phyloP scores from a whole-genome alignment of 1,284 basidiomycete genomes.

The Neotropicomus parvogracilis region DNA sequence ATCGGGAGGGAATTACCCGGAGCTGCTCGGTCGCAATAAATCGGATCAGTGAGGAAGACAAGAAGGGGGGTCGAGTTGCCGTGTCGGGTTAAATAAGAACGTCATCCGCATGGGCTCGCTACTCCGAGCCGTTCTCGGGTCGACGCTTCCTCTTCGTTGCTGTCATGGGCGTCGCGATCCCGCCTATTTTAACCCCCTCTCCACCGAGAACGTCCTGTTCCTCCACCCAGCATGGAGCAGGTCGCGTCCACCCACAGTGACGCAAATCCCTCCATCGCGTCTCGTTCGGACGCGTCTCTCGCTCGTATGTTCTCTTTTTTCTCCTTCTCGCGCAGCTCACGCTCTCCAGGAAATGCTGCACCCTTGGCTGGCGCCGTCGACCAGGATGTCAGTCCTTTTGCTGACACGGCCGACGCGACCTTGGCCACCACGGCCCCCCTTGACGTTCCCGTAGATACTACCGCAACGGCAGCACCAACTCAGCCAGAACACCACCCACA shows the following conservation, averaged over 20 bases:
- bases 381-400: slow-evolving; percentile 10
- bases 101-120: too few relatives aligned
- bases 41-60: too few relatives aligned
- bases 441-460: slow-evolving; percentile 22
- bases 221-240: slow-evolving; percentile 37
- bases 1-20: too few relatives aligned
- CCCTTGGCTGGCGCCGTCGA: slow-evolving; percentile 37
- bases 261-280: slow-evolving; percentile 21
- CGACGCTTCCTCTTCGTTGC: too few relatives aligned
- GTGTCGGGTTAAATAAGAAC: neutral
- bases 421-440: slow-evolving; percentile 29
- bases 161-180: neutral
- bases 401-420: slow-evolving; percentile 12
- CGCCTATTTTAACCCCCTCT: neutral
- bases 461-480: slow-evolving; percentile 12
- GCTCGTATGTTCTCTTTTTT: slow-evolving; percentile 32
- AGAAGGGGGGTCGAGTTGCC: neutral
- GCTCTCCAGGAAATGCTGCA: slow-evolving; percentile 36
- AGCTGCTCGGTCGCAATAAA: too few relatives aligned
- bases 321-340: neutral
- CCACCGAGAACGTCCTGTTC: neutral
- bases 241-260: slow-evolving; percentile 29
- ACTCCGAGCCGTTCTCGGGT: too few relatives aligned
- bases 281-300: slow-evolving; percentile 37
- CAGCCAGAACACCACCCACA: slow-evolving; percentile 31